Base-by-base conservation (phyloP, 1,284 basidiomycete species). In the Tilletia indica region DNA sequence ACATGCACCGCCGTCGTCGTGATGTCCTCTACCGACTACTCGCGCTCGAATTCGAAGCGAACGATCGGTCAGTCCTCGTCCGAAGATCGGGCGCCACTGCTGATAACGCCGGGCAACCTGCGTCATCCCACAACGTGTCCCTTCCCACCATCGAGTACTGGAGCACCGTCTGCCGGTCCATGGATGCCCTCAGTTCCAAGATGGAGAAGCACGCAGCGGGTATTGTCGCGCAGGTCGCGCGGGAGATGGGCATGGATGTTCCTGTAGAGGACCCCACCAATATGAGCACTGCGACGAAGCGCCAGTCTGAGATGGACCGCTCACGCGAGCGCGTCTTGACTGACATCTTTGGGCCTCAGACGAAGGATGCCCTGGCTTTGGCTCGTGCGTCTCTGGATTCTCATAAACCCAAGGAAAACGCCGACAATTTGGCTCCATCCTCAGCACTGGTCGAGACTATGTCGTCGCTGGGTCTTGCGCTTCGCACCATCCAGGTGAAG, bases 401-500 rank as follows among this genome's bases (percentile, higher is more conserved):
- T 31, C 25, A 31, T 31, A 31, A 31, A 31, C 25, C 25, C 25
- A 8, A 45, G 42, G 42, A 45, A 1, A 14, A 3, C n/a, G 51
- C 16, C 51, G 51, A 54, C 19, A 19, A 14, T 14, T 38, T 64
- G 61, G 36, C 61, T 0, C 61, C 61, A n/a, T 64, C 61, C 6
- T 19, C 61, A 42, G 31, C 36, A 16, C 45, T 47, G 45, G 25
- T 48, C 14, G 36, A 64, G 14, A 64, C 31, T n/a, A 38, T 64
- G 9, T 38, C 61, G 12, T 38, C 61, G 6, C 61, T 84, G 75
- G 79, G 74, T 42, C 71, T 76, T 4, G 71, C 74, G n/a, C 76
- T 84, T 8, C 80, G 82, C 19, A 76, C 82, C n/a, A 68, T 84
- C 38, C 82, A 84, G 71, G 77, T 79, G 71, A 84, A 84, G 74